These are phyloP conservation scores for Nematodospora valgi DNA, from an alignment of 805 yeast species.

Conservation along the genomic window DNA sequence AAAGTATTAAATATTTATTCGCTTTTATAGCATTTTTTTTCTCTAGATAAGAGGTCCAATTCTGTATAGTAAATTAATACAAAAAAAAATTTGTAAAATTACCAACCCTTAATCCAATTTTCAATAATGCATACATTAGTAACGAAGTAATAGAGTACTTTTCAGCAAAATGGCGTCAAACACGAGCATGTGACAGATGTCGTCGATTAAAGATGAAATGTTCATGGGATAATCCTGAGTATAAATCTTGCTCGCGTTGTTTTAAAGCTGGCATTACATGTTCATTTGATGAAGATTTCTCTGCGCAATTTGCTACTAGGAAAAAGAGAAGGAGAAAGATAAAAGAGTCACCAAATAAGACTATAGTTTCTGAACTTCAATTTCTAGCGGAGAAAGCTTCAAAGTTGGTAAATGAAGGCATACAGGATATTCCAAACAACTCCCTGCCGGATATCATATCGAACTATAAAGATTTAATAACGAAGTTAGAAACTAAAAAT, in stretches of 20 bases:
- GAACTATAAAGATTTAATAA: too few species aligned
- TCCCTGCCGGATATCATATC: too few species aligned
- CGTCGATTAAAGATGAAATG: conserved; percentile 52
- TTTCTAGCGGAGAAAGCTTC: conserved; percentile 2
- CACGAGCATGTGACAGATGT: conserved; percentile 55
- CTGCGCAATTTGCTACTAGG: conserved; percentile 35
- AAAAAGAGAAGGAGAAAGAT: conserved; percentile 28
- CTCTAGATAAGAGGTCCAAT: too few species aligned
- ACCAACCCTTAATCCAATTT: too few species aligned
- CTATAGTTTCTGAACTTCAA: conserved; percentile 1
- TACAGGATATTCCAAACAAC: too few species aligned
- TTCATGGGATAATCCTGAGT: conserved; percentile 45
- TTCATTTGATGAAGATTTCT: conserved; percentile 52
- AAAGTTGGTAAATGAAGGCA: neutral
- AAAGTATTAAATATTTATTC: too few species aligned
- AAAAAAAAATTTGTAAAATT: too few species aligned
- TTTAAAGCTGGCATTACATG: conserved; percentile 41
- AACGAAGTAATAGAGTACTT: too few species aligned
- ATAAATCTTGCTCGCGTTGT: conserved; percentile 45
- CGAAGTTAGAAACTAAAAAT: too few species aligned
- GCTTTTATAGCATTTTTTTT: too few species aligned
- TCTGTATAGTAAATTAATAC: too few species aligned
- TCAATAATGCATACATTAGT: too few species aligned
- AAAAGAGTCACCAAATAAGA: conserved; percentile 12
- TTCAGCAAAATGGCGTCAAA: conserved; percentile 43